phyloP scores from a whole-genome alignment of 345 rosid species.

The Leavenworthia alabamica region DNA sequence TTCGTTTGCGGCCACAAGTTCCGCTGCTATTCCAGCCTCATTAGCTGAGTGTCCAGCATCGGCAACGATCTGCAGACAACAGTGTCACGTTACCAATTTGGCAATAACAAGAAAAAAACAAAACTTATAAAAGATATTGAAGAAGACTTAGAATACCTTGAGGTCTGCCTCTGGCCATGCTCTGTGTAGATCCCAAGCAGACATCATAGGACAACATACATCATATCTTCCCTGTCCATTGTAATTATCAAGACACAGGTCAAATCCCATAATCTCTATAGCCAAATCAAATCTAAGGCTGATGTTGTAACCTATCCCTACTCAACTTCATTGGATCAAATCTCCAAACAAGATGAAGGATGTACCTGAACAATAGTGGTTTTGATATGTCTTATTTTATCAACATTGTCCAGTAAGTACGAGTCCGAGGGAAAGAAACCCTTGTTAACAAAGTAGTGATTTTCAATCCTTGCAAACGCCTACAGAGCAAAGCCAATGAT shows the following conservation, averaged over 20 bases:
- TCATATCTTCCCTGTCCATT: slow-evolving; percentile 92
- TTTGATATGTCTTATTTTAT: slow-evolving; percentile 79
- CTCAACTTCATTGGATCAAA: not conserved
- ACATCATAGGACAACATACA: slow-evolving; percentile 92
- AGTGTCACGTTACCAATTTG: not conserved
- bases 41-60: slow-evolving; percentile 98
- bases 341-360: not conserved
- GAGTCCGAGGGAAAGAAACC: slow-evolving; percentile 83
- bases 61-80: slow-evolving; percentile 46
- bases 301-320: not conserved
- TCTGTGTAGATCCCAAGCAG: slow-evolving; percentile 99
- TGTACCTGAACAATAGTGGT: slow-evolving; percentile 79
- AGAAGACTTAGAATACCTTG: slow-evolving; percentile 39
- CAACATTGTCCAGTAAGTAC: slow-evolving; percentile 70
- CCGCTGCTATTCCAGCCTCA: slow-evolving; percentile 79
- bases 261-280: not conserved
- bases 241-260: slow-evolving; percentile 3
- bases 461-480: slow-evolving; percentile 99
- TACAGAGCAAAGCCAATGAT: slow-evolving; percentile 21
- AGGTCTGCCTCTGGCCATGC: slow-evolving; percentile 95
- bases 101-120: not conserved
- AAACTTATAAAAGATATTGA: not conserved
- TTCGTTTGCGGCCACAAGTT: slow-evolving; percentile 84
- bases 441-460: slow-evolving; percentile 78
- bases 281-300: not conserved